A percentile compares a stretch with the other conserved stretches of the same genome.
Evolutionary conservation across 2,329 filamentous ascomycete genomes (phyloP).

Genomic region (Stachybotrys elegans): DNA sequence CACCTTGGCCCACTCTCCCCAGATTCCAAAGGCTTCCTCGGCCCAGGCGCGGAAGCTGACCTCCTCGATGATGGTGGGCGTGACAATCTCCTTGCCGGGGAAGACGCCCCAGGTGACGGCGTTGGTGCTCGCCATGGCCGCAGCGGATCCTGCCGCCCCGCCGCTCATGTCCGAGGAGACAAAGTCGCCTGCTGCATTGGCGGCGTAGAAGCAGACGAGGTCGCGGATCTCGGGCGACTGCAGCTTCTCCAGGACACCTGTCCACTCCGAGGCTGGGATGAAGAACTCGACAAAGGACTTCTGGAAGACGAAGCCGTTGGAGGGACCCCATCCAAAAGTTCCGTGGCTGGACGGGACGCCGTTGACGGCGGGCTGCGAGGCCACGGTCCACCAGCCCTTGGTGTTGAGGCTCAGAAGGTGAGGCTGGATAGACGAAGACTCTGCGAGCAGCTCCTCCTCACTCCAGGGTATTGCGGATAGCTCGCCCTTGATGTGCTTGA

Average conservation of each 20-base stretch:
- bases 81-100: constrained; percentile 98
- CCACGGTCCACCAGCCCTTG: constrained; percentile 92
- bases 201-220: constrained; percentile 81
- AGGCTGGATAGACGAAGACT: constrained; percentile 75
- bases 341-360: constrained; percentile 70
- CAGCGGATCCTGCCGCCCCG: constrained; percentile 21
- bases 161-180: constrained; percentile 57
- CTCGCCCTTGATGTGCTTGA: constrained; percentile 73
- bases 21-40: constrained; percentile 94
- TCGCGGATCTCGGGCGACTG: constrained; percentile 52
- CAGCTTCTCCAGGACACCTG: constrained; percentile 58
- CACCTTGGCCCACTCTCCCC: constrained; percentile 87
- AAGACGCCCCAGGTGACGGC: constrained; percentile 99
- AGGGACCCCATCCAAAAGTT: constrained; percentile 90
- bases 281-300: constrained; percentile 99
- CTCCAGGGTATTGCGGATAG: constrained; percentile 87
- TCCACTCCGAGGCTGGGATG: constrained; percentile 70
- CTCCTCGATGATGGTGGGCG: constrained; percentile 98
- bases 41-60: constrained; percentile 96
- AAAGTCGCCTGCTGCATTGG: constrained; percentile 74
- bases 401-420: constrained; percentile 72
- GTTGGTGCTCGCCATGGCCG: constrained; percentile 61
- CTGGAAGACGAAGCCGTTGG: constrained; percentile 92
- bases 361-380: constrained; percentile 91
- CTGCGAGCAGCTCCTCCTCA: constrained; percentile 78